Base-by-base conservation (phyloP, 2,329 filamentous ascomycete genomes). In the Phaeophleospora eucalypticola region DNA sequence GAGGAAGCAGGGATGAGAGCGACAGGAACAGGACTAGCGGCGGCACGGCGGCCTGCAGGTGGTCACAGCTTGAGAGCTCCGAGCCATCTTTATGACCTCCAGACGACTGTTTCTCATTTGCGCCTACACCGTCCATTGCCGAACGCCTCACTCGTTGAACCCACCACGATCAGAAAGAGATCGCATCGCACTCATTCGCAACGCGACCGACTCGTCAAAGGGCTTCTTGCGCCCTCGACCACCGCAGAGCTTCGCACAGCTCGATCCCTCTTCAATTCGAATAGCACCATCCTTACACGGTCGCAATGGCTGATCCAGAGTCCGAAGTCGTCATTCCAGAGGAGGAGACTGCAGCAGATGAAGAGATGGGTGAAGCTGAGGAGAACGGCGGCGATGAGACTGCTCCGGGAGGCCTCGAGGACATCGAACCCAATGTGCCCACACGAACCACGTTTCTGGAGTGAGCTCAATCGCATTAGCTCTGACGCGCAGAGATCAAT, bases 281-380 rank as follows among this genome's bases (percentile, higher is more conserved):
- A 3, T 4, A 14, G 6, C 19, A 38, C 14, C 42, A 38, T 19
- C 14, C 18, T 32, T 44, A 9, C 14, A 12, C 36, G 10, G 36
- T 29, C 17, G 44, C 45, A 48, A 67, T 67, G 63, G 60, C 61
- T 15, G 61, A 65, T 37, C 58, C 58, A 16, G 59, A 60, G 48
- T 41, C 44, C 20, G 53, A 59, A 45, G 58, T 62, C 17, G 54
- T 63, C 44, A 58, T 64, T 35, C 57, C 58, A 41, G 65, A 62
- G 43, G 60, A 58, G 29, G 63, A 59, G 38, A 50, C 65, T 1
- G 70, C 66, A 36, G 67, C 65, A 3, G 75, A 80, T 53, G 64
- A 78, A 21, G 76, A 78, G 41, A 75, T 79, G 74, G 68, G 58
- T 12, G 71, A 69, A 18, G 60, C 58, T 4, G 56, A 58, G 10